Evolutionary conservation across 768 basidiomycete genomes (phyloP), one percentile per base, ranked within the genome.

Genomic region (Hypsizygus marmoreus): DNA sequence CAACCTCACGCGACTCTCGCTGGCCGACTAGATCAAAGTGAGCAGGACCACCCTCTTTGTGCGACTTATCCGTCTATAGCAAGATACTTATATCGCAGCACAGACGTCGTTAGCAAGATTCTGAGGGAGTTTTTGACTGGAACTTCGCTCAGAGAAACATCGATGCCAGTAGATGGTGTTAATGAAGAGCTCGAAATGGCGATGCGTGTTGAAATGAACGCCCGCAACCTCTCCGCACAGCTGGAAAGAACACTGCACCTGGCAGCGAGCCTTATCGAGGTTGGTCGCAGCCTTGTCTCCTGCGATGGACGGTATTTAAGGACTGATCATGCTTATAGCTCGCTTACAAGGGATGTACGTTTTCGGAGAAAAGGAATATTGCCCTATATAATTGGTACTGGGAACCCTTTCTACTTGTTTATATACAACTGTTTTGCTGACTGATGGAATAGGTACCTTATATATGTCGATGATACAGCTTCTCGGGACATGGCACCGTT

Each of bases 311-410:
- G 9, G 3, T 4, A 1, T 7, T 12, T 2, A 19, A 17, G 3
- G 12, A 16, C 17, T 28, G 20, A 20, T 19, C 10, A 39, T 6
- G 31, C 32, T 25, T 20, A 6, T 30, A 61, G 60, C 45, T 56
- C 13, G 54, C 42, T 1, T 61, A 56, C 41, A 42, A 43, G 14
- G 45, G 47, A 3, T 51, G 47, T 29, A 51, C 56, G 4, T 50
- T 61, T 7, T 43, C 45, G n/a, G 52, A 52, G 28, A 59, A 59
- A 31, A 43, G 39, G 19, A 37, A 43, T 5, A 44, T 58, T 12
- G 56, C 50, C 7, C 22, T 58, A 7, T 58, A 53, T 43, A 55
- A 53, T 13, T 61, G 60, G 60, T 61, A 40, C 8, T 17, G 31
- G 0, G 4, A 2, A 4, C 24, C 14, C 8, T 16, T 16, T n/a